Base-by-base conservation (phyloP, 495 filamentous ascomycete species). In the Xylaria telfairii region DNA sequence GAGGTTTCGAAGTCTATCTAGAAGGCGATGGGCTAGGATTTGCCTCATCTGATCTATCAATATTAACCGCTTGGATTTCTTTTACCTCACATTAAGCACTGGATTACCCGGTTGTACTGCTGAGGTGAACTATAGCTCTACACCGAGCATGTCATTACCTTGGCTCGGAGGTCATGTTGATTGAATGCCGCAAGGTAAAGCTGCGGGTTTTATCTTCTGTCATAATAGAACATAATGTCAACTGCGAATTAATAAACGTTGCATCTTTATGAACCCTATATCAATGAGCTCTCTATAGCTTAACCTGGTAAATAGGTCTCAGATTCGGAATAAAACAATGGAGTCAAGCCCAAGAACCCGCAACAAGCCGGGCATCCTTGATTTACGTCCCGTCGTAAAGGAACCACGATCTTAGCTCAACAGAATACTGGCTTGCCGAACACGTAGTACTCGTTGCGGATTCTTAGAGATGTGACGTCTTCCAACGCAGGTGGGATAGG, bases 11-110 rank as follows among this genome's bases (percentile, higher is more conserved):
- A 3, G 13, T 53, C 47, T 19, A 30, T 47, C 21, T 21, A 24
- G 30, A 49, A 51, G 64, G 10, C 24, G 21, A 54, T 13, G 17
- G 21, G 47, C 47, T 54, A 19, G 13, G 64, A 39, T 24, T n/a
- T 26, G 4, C 13, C 46, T 54, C 30, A 53, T 66, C 42, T 54
- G 64, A 66, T 54, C 46, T 65, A 34, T 51, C 42, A 41, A 39
- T 54, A 41, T 54, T 26, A 30, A 30, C 19, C 42, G 62, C 30
- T 24, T 37, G 13, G 6, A 28, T 65, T 65, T 65, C 59, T 5
- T 64, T 15, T 64, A 47, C 24, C 37, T 47, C 26, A 12, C 24
- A n/a, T n/a, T 5, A 64, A 37, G 21, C n/a, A 2, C 8, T 47
- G 26, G 41, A 30, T 21, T 32, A 21, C 17, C 26, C 2, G 4